Evolutionary conservation across 352 stramenopile genomes (phyloP), one percentile per base, ranked within the genome.

Genomic region (Globisporangium apiculatum): DNA sequence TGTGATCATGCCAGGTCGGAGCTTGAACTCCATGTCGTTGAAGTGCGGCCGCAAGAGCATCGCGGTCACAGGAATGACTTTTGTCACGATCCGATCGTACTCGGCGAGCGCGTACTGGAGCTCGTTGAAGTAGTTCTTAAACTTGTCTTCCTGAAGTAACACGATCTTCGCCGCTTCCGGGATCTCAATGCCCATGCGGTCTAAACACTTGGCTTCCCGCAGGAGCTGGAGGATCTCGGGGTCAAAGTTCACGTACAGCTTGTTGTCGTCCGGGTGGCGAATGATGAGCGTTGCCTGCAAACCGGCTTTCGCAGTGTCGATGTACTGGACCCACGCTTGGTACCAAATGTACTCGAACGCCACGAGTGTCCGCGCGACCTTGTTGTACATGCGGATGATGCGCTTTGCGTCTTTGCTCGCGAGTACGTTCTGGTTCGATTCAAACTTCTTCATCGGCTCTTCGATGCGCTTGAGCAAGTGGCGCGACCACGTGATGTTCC

Each of bases 331-430:
- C 97, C 97, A 99, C 15, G 97, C 97, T 61, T 99, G 96, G 64
- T 99, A 98, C 97, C 96, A 99, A 42, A 98, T 97, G 75, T 99
- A 99, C 73, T 99, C 97, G 65, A 99, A 99, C 15, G 91, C 94
- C 7, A 99, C 96, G 17, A 99, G 82, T 11, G 97, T 99, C 11
- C 95, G 78, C 35, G 97, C 97, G 14, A 99, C 93, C 62, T 99
- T 99, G 77, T 99, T 99, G 83, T 99, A 99, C 83, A 98, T 98
- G 56, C 97, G 97, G 63, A 99, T 98, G 64, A 99, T 98, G 1
- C 95, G 91, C 65, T 98, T 98, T 14, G 94, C 95, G 63, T 99
- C 96, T 69, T 99, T 98, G 48, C 87, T 97, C 1, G 93, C 92
- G 17, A 99, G 72, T 2, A 99, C 95, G 50, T 97, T 98, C 69